phyloP scores from a whole-genome alignment of 2,329 filamentous ascomycete species.

The Pseudocercospora crystallina region DNA sequence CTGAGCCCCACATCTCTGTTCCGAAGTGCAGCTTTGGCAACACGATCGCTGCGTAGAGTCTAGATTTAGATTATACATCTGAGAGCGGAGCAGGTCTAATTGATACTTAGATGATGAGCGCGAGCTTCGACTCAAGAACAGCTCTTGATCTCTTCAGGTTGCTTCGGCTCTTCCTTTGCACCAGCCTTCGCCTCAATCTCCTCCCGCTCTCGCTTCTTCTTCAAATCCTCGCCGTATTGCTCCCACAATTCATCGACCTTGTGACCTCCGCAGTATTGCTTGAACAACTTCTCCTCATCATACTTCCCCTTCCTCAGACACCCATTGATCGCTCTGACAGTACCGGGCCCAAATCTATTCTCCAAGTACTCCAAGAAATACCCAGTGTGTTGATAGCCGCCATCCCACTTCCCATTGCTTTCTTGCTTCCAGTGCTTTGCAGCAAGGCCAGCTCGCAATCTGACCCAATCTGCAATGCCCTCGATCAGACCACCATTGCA shows the following conservation, averaged over 20 bases:
- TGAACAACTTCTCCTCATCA: conserved; percentile 51
- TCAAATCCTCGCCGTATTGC: conserved; percentile 62
- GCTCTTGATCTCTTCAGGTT: conserved; percentile 13
- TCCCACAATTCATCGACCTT: conserved; percentile 70
- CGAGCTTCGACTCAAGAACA: background rate
- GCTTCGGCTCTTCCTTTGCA: conserved; percentile 3
- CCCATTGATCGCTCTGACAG: conserved; percentile 62
- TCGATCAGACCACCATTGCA: conserved; percentile 75
- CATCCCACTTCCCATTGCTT: conserved; percentile 70
- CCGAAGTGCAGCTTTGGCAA: background rate
- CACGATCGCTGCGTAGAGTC: conserved; percentile 2
- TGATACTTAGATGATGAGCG: too few relatives aligned
- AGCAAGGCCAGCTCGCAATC: conserved; percentile 68
- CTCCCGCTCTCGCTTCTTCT: conserved; percentile 30
- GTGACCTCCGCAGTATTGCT: conserved; percentile 46
- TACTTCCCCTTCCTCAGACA: conserved; percentile 64
- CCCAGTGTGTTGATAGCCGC: conserved; percentile 84
- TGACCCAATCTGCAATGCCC: conserved; percentile 90
- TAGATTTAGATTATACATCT: conserved; percentile 10
- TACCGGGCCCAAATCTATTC: conserved; percentile 53
- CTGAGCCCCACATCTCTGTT: background rate
- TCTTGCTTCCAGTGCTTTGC: conserved; percentile 79
- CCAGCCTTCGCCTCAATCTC: conserved; percentile 14
- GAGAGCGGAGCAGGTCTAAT: too few relatives aligned
- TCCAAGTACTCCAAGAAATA: conserved; percentile 91